Base-by-base conservation (phyloP, 2,329 filamentous ascomycete genomes). In the Rosellinia necatrix region DNA sequence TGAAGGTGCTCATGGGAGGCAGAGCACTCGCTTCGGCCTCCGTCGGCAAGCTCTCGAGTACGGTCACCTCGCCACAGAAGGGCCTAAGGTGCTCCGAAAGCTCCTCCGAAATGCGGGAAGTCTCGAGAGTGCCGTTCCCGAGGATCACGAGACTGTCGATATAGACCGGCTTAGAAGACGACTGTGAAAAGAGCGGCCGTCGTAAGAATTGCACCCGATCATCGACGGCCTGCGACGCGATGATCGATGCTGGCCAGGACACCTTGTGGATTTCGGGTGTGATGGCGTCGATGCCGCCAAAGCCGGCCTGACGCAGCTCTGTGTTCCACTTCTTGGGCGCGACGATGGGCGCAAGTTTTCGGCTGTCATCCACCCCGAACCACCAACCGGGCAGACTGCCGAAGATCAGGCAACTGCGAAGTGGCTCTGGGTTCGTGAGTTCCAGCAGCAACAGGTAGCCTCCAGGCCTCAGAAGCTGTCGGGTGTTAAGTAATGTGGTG, bases 401-500 rank as follows among this genome's bases (percentile, higher is more conserved):
- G 12, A 60, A 49, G 9, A 61, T 54, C 4, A n/a, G 19, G 9
- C 21, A 41, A 9, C 27, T 15, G 9, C 44, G 38, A 9, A 60
- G 24, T 0, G 30, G 4, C 1, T 49, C 19, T 3, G 15, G 35
- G 10, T 24, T 54, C 2, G 35, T 59, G 15, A 13, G 41, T 30
- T 67, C 64, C 0, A 64, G 15, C 0, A 66, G n/a, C 5, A 68
- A 6, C 2, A 80, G 61, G 27, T 72, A 71, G 0, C 76, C 76
- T 2, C 70, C 74, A 0, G 75, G 71, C 19, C 68, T 72, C 6
- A 76, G 54, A 0, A 76, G 53, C 3, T 58, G 49, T 13, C 72
- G 68, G 1, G 66, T 58, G 32, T 72, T 66, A 1, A 32, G 9
- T 62, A 71, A 7, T 17, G 68, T 60, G 22, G 61, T n/a, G 44